A percentile compares a stretch with the other conserved stretches of the same genome.
These are phyloP conservation scores for Tolypocladium capitatum DNA, from an alignment of 2,329 filamentous ascomycete genomes.

Conservation along the genomic window DNA sequence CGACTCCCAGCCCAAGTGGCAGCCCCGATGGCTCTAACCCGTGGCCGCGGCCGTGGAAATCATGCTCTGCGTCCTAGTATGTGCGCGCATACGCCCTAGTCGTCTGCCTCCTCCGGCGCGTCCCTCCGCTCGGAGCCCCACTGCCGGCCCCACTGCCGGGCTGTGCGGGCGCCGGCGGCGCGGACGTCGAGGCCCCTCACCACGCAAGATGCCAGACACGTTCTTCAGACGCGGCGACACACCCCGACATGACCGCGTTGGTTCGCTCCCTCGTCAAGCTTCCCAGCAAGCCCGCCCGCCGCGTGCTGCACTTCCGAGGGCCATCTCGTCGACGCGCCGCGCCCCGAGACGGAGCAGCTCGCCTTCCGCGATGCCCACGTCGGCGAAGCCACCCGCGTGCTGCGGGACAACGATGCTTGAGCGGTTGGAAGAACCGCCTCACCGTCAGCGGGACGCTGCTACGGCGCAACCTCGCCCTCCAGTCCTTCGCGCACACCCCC, in stretches of 20 bases:
- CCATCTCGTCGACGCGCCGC: conserved; percentile 23
- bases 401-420: conserved; percentile 29
- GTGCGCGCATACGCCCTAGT: conserved; percentile 21
- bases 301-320: conserved; percentile 21
- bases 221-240: conserved; percentile 19
- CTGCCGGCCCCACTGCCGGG: conserved; percentile 29
- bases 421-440: conserved; percentile 37
- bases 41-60: too few relatives aligned
- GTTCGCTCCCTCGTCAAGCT: conserved; percentile 25
- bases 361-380: conserved; percentile 38
- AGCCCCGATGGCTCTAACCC: neutral
- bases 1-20: too few relatives aligned
- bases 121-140: conserved; percentile 29
- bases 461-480: conserved; percentile 53
- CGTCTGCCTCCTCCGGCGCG: conserved; percentile 24
- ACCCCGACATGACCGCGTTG: conserved; percentile 26
- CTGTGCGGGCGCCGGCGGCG: conserved; percentile 30
- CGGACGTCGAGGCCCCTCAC: conserved; percentile 32
- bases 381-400: conserved; percentile 26
- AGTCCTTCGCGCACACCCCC: conserved; percentile 36
- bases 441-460: conserved; percentile 52
- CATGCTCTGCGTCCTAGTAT: neutral
- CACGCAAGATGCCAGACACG: conserved; percentile 17
- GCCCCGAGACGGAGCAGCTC: conserved; percentile 33
- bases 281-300: conserved; percentile 14